Conservation (phyloP, 1,139 yeast genomes). For the Taphrina flavorubra region DNA sequence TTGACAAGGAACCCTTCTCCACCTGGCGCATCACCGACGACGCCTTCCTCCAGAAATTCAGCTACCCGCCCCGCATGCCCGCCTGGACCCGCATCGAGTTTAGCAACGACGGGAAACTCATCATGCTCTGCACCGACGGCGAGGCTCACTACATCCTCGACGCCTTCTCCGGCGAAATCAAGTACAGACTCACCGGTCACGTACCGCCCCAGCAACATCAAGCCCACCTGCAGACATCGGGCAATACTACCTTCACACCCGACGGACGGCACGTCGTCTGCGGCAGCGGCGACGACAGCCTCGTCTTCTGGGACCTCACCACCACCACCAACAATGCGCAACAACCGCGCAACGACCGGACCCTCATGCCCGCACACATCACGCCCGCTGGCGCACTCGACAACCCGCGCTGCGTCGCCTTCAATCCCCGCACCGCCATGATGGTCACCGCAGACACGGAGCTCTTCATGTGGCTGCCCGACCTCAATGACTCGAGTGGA, state of each 20-base stretch:
- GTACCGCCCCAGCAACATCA: constrained; percentile 22
- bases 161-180: constrained; percentile 67
- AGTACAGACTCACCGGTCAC: constrained; percentile 39
- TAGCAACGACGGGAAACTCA: constrained; percentile 75
- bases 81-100: constrained; percentile 75
- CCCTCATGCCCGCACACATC: constrained; percentile 49
- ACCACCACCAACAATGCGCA: constrained; percentile 47
- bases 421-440: constrained; percentile 77
- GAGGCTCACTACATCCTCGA: constrained; percentile 67
- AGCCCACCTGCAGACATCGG: constrained; percentile 50
- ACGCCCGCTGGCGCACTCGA: constrained; percentile 51
- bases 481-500: constrained; percentile 9
- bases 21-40: constrained; percentile 48
- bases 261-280: constrained; percentile 76
- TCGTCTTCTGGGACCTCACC: constrained; percentile 67
- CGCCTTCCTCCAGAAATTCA: constrained; percentile 49
- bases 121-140: constrained; percentile 69
- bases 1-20: constrained; percentile 64
- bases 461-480: constrained; percentile 41
- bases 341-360: constrained; percentile 47
- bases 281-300: constrained; percentile 61
- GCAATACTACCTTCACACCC: constrained; percentile 74
- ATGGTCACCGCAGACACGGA: constrained; percentile 78
- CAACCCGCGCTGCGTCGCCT: constrained; percentile 67
- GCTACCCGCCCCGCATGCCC: constrained; percentile 46